phyloP scores from a whole-genome alignment of 345 rosid species.

The Atalantia buxifolia region DNA sequence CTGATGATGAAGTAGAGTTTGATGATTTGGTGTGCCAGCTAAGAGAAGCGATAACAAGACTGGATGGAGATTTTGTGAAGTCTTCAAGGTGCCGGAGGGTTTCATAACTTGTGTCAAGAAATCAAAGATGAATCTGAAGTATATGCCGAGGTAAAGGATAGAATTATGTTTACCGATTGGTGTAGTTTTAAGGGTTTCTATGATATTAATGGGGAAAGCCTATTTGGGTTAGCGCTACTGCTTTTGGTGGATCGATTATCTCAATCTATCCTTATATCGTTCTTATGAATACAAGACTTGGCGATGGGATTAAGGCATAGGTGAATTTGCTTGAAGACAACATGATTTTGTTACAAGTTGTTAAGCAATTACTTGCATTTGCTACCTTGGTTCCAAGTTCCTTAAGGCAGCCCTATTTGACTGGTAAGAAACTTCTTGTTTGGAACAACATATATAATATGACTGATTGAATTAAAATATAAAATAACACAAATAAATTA shows the following conservation, averaged over 20 bases:
- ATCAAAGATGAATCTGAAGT: conserved; percentile 5
- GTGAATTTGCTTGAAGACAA: neutral
- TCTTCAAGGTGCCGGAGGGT: conserved; percentile 13
- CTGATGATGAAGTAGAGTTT: neutral
- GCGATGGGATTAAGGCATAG: conserved; percentile 27
- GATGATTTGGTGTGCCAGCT: neutral
- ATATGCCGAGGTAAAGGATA: neutral
- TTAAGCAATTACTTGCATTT: too few species aligned
- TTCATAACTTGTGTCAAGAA: neutral
- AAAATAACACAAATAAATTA: too few species aligned
- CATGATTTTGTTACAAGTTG: too few species aligned
- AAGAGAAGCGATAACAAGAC: conserved; percentile 4
- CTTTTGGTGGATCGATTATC: neutral
- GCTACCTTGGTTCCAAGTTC: too few species aligned
- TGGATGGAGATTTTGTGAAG: conserved; percentile 17
- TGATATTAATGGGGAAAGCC: conserved; percentile 30
- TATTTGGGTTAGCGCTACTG: conserved; percentile 13
- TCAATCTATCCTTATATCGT: neutral
- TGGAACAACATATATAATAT: too few species aligned
- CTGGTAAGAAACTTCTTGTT: too few species aligned
- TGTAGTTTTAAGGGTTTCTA: too few species aligned
- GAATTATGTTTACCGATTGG: conserved; percentile 11
- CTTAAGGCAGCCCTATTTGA: too few species aligned
- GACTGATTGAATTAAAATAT: too few species aligned
- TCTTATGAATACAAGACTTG: neutral